phyloP scores from a whole-genome alignment of 2,329 filamentous ascomycete genomes.

The Fusarium brevicatenulatum region DNA sequence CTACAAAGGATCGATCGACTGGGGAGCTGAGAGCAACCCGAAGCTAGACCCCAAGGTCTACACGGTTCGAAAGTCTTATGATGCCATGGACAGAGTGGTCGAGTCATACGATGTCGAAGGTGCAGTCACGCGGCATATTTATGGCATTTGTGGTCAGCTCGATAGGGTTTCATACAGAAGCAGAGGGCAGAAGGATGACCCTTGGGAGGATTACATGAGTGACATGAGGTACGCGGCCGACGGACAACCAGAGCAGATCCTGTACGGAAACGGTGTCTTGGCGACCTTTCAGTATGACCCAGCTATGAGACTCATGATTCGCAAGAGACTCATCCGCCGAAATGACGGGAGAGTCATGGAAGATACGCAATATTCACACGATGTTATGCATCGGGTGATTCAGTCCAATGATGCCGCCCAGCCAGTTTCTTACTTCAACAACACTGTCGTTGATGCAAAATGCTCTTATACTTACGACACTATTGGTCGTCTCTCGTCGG shows the following conservation, averaged over 20 bases:
- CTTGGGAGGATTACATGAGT: too few species aligned
- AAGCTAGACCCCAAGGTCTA: too few species aligned
- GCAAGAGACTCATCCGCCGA: not conserved
- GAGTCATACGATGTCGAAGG: not conserved
- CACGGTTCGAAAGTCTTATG: too few species aligned
- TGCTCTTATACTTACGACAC: not conserved
- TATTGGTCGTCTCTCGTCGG: not conserved
- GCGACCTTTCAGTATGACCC: not conserved
- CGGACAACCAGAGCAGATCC: not conserved
- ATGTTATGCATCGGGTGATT: not conserved
- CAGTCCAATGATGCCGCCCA: not conserved
- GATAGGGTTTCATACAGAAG: not conserved
- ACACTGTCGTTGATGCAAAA: not conserved
- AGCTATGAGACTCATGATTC: not conserved
- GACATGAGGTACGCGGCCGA: not conserved
- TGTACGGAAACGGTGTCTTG: not conserved
- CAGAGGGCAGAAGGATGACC: too few species aligned
- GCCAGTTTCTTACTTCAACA: not conserved
- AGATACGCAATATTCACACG: not conserved
- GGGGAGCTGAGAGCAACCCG: too few species aligned
- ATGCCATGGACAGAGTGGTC: not conserved
- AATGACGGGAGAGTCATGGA: not conserved
- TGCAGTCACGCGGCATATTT: not conserved
- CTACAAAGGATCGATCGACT: not conserved
- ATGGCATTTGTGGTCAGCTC: not conserved